A percentile compares a stretch with the other conserved stretches of the same genome.
These are phyloP conservation scores for Candida sojae DNA, from an alignment of 1,139 yeast genomes.

Conservation along the genomic window DNA sequence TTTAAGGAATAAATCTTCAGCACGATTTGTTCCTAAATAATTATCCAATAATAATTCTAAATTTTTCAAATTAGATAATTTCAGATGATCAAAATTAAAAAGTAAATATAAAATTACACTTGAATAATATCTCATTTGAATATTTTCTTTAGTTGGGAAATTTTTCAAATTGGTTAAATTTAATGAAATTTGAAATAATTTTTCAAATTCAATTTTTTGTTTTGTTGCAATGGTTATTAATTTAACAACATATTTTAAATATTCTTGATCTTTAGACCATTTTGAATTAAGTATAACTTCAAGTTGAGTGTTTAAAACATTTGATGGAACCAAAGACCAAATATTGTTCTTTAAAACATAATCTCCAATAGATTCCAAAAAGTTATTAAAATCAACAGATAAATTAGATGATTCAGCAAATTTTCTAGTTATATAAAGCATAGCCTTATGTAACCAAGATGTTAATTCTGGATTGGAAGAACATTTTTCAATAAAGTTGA, in stretches of 20 bases:
- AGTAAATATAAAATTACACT: slow-evolving; percentile 46
- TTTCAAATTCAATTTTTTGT: slow-evolving; percentile 46
- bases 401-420: slow-evolving; percentile 52
- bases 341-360: slow-evolving; percentile 23
- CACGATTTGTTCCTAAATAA: slow-evolving; percentile 62
- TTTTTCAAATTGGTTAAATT: slow-evolving; percentile 46
- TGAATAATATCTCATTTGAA: slow-evolving; percentile 38
- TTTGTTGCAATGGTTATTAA: slow-evolving; percentile 36
- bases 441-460: slow-evolving; percentile 51
- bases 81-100: slow-evolving; percentile 46
- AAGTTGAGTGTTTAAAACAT: slow-evolving; percentile 62
- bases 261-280: slow-evolving; percentile 45
- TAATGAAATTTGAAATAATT: slow-evolving; percentile 63
- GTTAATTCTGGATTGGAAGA: slow-evolving; percentile 5
- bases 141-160: slow-evolving; percentile 21
- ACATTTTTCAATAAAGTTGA: slow-evolving; percentile 17
- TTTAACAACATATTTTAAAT: slow-evolving; percentile 43
- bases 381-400: slow-evolving; percentile 31
- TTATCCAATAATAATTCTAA: slow-evolving; percentile 11
- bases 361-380: slow-evolving; percentile 22
- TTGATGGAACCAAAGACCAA: slow-evolving; percentile 47
- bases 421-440: slow-evolving; percentile 61
- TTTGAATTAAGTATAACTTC: slow-evolving; percentile 56
- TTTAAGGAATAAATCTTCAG: slow-evolving; percentile 65
- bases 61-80: slow-evolving; percentile 41